Evolutionary conservation across 1,139 yeast species (phyloP).

Genomic region (Yamadazyma diospyri): DNA sequence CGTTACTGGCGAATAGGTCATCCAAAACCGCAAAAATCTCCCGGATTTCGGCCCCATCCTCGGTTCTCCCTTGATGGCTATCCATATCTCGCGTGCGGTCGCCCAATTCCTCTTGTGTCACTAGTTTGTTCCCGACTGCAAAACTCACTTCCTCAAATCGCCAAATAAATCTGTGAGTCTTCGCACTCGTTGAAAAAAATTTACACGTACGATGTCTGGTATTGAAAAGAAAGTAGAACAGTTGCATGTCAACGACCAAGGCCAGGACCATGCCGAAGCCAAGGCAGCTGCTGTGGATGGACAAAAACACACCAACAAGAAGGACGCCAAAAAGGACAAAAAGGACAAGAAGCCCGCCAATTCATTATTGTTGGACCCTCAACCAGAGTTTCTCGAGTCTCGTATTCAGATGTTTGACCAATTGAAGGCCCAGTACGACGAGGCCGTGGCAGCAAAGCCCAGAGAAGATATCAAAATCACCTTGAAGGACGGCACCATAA

Average conservation of each 20-base stretch:
- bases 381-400: conserved; percentile 76
- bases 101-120: too few species aligned
- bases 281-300: conserved; percentile 6
- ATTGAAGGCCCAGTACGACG: conserved; percentile 76
- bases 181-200: conserved; percentile 4
- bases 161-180: too few species aligned
- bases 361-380: conserved; percentile 61
- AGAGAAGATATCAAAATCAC: conserved; percentile 67
- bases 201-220: conserved; percentile 5
- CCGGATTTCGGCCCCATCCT: not conserved
- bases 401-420: conserved; percentile 79
- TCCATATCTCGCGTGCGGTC: too few species aligned
- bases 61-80: too few species aligned
- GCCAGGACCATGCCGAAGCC: conserved; percentile 1
- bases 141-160: too few species aligned
- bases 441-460: conserved; percentile 58
- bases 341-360: conserved; percentile 29
- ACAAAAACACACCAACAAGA: not conserved
- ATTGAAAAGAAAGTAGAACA: conserved; percentile 6
- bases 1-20: not conserved
- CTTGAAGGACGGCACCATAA: conserved; percentile 78
- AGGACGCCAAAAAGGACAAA: conserved; percentile 10
- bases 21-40: not conserved
- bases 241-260: conserved; percentile 3
- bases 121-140: too few species aligned